Evolutionary conservation across 768 basidiomycete species (phyloP).

Genomic region (Leucocoprinus birnbaumii): DNA sequence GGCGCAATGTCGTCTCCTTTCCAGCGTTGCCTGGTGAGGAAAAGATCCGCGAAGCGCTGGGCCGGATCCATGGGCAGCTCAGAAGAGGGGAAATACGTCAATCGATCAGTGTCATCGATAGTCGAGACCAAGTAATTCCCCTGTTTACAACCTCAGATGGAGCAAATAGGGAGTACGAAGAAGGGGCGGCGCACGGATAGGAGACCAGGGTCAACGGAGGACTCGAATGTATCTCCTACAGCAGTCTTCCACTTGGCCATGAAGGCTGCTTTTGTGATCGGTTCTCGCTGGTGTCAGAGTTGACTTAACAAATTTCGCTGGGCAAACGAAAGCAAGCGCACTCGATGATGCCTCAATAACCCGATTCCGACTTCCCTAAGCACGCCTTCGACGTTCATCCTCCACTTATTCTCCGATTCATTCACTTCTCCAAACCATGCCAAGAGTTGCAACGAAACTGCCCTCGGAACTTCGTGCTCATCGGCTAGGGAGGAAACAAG

Average conservation of each 20-base stretch:
- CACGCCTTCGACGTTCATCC: slow-evolving; percentile 55
- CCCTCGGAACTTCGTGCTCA: slow-evolving; percentile 67
- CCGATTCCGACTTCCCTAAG: slow-evolving; percentile 78
- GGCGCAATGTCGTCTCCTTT: slow-evolving; percentile 75
- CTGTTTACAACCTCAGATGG: slow-evolving; percentile 32
- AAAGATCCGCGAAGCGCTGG: slow-evolving; percentile 84
- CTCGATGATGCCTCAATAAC: slow-evolving; percentile 62
- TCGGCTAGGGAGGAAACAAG: slow-evolving; percentile 60
- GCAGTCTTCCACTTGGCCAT: slow-evolving; percentile 64
- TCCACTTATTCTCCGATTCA: slow-evolving; percentile 51
- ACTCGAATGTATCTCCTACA: slow-evolving; percentile 78
- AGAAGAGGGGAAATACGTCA: slow-evolving; percentile 78
- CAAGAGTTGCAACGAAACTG: slow-evolving; percentile 69
- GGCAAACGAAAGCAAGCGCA: slow-evolving; percentile 19
- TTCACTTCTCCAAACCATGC: slow-evolving; percentile 75
- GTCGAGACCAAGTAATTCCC: slow-evolving; percentile 67
- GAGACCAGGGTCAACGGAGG: slow-evolving; percentile 54
- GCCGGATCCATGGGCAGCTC: slow-evolving; percentile 74
- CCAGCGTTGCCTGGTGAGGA: slow-evolving; percentile 78
- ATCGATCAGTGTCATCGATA: slow-evolving; percentile 26
- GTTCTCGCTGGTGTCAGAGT: slow-evolving; percentile 43
- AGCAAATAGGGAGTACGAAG: neutral
- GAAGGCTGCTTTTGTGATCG: slow-evolving; percentile 55
- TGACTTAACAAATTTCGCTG: neutral
- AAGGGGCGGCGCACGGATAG: slow-evolving; percentile 54